phyloP scores from a whole-genome alignment of 805 yeast genomes.

The Teunomyces barrocoloradensis region DNA sequence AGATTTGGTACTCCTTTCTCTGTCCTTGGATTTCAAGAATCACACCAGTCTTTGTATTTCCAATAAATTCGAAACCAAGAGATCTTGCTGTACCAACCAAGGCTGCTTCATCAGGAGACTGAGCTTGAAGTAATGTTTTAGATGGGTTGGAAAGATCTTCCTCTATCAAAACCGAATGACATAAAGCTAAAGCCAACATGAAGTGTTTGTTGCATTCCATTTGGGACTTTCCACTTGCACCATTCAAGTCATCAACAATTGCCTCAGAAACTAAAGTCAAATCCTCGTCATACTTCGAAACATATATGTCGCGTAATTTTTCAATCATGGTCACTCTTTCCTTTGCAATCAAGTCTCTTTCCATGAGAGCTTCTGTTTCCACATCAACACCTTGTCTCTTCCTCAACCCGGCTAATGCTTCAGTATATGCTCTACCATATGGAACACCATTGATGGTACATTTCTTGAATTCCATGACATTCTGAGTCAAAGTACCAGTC shows the following conservation, averaged over 20 bases:
- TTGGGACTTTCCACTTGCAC: constrained; percentile 50
- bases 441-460: constrained; percentile 66
- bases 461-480: constrained; percentile 78
- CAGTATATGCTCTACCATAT: constrained; percentile 76
- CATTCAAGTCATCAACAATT: constrained; percentile 60
- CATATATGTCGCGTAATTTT: constrained; percentile 30
- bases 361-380: constrained; percentile 43
- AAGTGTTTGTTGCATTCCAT: constrained; percentile 65
- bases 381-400: constrained; percentile 65
- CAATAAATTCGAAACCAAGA: constrained; percentile 65
- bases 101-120: constrained; percentile 87
- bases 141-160: constrained; percentile 58
- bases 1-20: constrained; percentile 65
- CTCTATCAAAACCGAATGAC: constrained; percentile 77
- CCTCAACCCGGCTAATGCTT: constrained; percentile 70
- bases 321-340: constrained; percentile 51
- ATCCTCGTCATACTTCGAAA: constrained; percentile 49
- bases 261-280: constrained; percentile 68
- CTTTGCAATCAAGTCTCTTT: constrained; percentile 37
- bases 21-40: constrained; percentile 68
- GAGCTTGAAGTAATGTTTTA: constrained; percentile 62
- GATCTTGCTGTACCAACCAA: constrained; percentile 79
- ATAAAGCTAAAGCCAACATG: constrained; percentile 71
- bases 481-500: constrained; percentile 82
- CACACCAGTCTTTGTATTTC: constrained; percentile 66